Evolutionary conservation across 2,329 filamentous ascomycete genomes (phyloP), one percentile per base, ranked within the genome.

Genomic region (Fusarium tupiense): DNA sequence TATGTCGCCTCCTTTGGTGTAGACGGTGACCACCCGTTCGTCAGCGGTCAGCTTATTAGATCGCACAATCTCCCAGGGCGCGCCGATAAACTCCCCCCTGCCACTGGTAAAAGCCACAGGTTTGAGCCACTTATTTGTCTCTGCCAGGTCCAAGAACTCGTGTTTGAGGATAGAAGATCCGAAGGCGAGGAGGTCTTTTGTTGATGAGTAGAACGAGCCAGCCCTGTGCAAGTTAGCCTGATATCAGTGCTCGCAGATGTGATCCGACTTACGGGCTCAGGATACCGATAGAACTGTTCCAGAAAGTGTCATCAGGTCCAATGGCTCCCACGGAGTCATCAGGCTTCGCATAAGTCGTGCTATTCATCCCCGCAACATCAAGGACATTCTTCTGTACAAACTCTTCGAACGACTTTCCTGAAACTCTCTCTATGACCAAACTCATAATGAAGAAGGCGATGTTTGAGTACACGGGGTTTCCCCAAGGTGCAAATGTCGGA

Each of bases 281-380:
- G 17, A 70, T 54, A 3, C 67, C 65, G 9, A 70, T 8, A 1
- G 50, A 63, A 2, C 58, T 33, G 24, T 70, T 69, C 64, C 67
- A 64, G 20, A 33, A 69, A 3, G n/a, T 38, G 7, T 69, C 65
- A 1, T 29, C 52, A 3, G 52, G 57, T 4, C 58, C 61, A 22
- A 70, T 70, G 2, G 64, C 67, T 3, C 64, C 67, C 2, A 54
- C 50, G 9, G 64, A 69, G 59, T 70, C 66, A 20, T 68, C 22
- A 1, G 66, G 64, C 29, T 69, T 69, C 10, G 41, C 37, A 46
- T 44, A 62, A 50, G 66, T 69, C 14, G 66, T 69, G 11, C 57
- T 69, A 1, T 46, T 40, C 65, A 70, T 70, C 26, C 67, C 64
- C 3, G 64, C 64, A 13, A 64, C 50, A 17, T 68, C 57, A 13